Conservation (phyloP, 2,329 filamentous ascomycete genomes). For the Diaporthe vaccinii region DNA sequence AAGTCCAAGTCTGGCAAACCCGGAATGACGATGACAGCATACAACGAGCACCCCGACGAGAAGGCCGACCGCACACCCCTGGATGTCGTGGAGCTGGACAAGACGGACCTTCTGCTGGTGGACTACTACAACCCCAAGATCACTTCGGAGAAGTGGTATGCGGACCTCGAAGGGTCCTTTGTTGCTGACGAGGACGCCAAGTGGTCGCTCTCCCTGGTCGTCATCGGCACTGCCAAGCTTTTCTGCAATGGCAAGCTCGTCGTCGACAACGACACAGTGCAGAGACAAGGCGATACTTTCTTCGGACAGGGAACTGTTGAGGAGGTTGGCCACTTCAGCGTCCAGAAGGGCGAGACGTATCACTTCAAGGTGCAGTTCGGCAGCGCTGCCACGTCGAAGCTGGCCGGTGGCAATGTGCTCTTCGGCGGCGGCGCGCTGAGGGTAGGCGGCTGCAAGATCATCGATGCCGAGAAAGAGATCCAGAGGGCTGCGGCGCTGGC, state of each 20-base stretch:
- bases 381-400: conserved; percentile 63
- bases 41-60: conserved; percentile 66
- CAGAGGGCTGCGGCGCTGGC: conserved; percentile 77
- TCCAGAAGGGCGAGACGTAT: conserved; percentile 68
- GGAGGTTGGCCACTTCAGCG: conserved; percentile 64
- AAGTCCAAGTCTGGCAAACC: conserved; percentile 65
- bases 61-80: conserved; percentile 61
- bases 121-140: conserved; percentile 68
- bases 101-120: conserved; percentile 64
- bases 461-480: conserved; percentile 71
- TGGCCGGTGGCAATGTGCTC: conserved; percentile 62
- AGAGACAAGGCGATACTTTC: conserved; percentile 69
- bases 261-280: conserved; percentile 76
- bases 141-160: conserved; percentile 67
- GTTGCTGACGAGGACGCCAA: conserved; percentile 71
- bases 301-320: conserved; percentile 71
- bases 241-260: conserved; percentile 73
- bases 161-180: conserved; percentile 71
- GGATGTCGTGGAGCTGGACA: conserved; percentile 62
- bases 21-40: conserved; percentile 74
- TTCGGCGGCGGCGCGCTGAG: conserved; percentile 73
- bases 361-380: conserved; percentile 66
- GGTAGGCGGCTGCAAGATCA: conserved; percentile 71
- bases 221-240: conserved; percentile 75
- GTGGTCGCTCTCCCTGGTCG: conserved; percentile 76